These are phyloP conservation scores for Cantharellus cinnabarinus DNA, from an alignment of 768 basidiomycete species.

Conservation along the genomic window DNA sequence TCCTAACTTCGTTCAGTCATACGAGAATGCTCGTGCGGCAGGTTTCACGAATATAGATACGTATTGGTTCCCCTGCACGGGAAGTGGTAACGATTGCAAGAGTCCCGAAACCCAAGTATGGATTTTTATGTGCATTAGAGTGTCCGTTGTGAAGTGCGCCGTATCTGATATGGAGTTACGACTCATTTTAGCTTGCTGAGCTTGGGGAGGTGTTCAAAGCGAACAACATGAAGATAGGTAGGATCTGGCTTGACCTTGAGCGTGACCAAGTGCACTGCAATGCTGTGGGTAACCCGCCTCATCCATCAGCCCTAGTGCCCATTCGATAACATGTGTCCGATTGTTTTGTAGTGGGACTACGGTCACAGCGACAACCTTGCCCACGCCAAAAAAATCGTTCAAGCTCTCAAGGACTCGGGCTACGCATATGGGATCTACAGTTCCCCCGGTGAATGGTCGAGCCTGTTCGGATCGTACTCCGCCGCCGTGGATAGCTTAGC, in stretches of 20 bases:
- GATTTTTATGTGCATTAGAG: no score
- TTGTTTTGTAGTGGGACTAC: not conserved
- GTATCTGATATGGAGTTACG: not conserved
- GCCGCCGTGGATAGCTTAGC: conserved; percentile 1
- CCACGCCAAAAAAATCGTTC: not conserved
- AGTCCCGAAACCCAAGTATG: not conserved
- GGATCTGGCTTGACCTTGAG: not conserved
- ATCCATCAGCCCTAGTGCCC: not conserved
- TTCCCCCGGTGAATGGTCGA: conserved; percentile 3
- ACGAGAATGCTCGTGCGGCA: conserved; percentile 5
- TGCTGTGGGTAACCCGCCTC: not conserved
- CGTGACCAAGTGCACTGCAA: not conserved
- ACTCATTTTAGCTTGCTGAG: not conserved
- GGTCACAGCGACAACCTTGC: not conserved
- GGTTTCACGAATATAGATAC: conserved; percentile 4
- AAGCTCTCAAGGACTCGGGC: not conserved
- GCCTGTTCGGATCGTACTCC: not conserved
- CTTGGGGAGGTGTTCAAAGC: conserved; percentile 3
- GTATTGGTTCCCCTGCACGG: not conserved
- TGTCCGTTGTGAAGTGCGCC: no score
- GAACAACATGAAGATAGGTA: conserved; percentile 6
- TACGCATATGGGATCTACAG: conserved; percentile 6
- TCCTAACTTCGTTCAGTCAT: conserved; percentile 4
- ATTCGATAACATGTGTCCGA: not conserved
- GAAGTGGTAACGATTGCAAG: not conserved